Evolutionary conservation across 1,284 basidiomycete genomes (phyloP), one percentile per base, ranked within the genome.

Genomic region (Microbotryum silenes-acaulis): DNA sequence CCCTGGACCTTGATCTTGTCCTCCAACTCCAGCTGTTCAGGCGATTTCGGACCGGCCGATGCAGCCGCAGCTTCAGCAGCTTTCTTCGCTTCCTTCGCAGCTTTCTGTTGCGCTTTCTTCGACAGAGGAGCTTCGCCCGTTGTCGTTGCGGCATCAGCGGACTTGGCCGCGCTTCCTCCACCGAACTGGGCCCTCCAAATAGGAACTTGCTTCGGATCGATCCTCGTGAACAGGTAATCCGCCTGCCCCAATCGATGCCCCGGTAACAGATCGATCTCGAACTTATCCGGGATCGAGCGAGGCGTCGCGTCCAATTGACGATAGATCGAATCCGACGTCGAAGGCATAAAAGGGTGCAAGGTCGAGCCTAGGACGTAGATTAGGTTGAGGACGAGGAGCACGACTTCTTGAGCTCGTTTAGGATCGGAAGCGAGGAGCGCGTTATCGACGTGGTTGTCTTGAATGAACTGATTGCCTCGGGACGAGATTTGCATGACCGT

Each of bases 331-430:
- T 85, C 83, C 29, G 87, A 84, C 0, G 90, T 94, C 27, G 85
- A 81, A 46, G 96, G 96, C 93, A 99, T 97, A 84, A 92, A 99
- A 0, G 96, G 94, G 74, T 93, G 88, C 68, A 91, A 78, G 67
- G 96, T 79, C 37, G 85, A 85, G 14, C 89, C 88, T 61, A 99
- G 82, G 33, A 87, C 77, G 76, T 96, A 98, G 75, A 98, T 96
- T 69, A 99, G 80, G 78, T 97, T 97, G 75, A 92, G 77, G 25
- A 91, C 88, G 62, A 93, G 85, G 51, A 89, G 85, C 65, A 97
- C 80, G 66, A 97, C 91, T 72, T 90, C 86, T 6, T 88, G 91
- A 71, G 92, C 96, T 64, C 91, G 86, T 65, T 82, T 81, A 1
- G 91, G 90, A 65, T 89, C 81, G 69, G 86, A 83, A 27, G 82